Percentiles rank a stretch among this genome's conserved stretches.
These are phyloP conservation scores for Sphaerosporella brunnea DNA, from an alignment of 495 filamentous ascomycete species.

Conservation along the genomic window DNA sequence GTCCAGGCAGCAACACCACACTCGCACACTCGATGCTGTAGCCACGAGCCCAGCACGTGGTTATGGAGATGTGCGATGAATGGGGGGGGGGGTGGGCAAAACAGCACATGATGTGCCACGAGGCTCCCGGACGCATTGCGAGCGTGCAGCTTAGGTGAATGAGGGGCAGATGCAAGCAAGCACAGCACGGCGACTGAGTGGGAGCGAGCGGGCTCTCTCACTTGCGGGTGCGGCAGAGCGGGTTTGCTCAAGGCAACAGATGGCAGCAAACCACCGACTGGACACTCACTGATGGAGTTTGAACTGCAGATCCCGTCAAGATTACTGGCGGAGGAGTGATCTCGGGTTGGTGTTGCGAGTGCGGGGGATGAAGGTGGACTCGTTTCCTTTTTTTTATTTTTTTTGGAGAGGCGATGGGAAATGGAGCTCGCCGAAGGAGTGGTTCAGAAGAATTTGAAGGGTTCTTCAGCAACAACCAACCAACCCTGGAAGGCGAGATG, in stretches of 20 bases:
- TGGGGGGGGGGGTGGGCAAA: background rate
- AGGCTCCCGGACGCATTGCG: background rate
- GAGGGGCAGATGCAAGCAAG: background rate
- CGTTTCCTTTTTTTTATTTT: background rate
- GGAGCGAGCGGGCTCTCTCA: too few relatives aligned
- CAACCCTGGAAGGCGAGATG: background rate
- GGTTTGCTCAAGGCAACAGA: too few relatives aligned
- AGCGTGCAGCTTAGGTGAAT: background rate
- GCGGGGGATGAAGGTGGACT: background rate
- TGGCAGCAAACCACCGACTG: too few relatives aligned
- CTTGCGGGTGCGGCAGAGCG: too few relatives aligned
- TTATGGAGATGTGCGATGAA: background rate
- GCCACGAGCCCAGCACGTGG: background rate
- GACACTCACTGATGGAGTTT: too few relatives aligned
- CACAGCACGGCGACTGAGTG: too few relatives aligned
- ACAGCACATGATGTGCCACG: too few relatives aligned
- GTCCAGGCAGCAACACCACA: constrained; percentile 1
- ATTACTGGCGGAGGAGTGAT: too few relatives aligned
- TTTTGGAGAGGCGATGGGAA: background rate
- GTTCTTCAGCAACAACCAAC: background rate
- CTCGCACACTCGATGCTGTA: background rate
- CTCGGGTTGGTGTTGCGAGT: too few relatives aligned
- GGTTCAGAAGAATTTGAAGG: background rate
- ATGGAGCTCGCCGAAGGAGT: constrained; percentile 1
- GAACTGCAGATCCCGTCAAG: too few relatives aligned